These are phyloP conservation scores for Penicillium mononematosum DNA, from an alignment of 495 filamentous ascomycete species.

Conservation along the genomic window DNA sequence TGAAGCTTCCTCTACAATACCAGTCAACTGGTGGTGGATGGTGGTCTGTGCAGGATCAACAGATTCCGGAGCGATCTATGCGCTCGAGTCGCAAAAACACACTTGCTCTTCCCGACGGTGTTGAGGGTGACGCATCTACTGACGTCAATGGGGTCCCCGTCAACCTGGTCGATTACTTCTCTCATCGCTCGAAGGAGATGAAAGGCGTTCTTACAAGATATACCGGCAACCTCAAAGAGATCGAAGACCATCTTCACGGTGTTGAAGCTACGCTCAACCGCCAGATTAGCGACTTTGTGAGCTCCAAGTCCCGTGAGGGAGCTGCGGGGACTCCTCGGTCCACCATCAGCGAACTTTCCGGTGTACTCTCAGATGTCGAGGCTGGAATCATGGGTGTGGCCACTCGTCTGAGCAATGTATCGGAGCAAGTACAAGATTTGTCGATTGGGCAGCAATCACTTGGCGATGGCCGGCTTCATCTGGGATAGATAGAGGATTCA, in stretches of 20 bases:
- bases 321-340: conserved; percentile 43
- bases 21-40: conserved; percentile 51
- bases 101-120: conserved; percentile 53
- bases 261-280: conserved; percentile 69
- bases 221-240: conserved; percentile 68
- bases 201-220: conserved; percentile 62
- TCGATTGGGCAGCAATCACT: conserved; percentile 52
- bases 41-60: conserved; percentile 48
- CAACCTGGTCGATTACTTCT: conserved; percentile 75
- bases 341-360: conserved; percentile 58
- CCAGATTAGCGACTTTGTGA: conserved; percentile 66
- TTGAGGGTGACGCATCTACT: conserved; percentile 55
- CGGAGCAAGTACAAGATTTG: conserved; percentile 68
- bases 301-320: conserved; percentile 52
- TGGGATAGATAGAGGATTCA: conserved; percentile 11
- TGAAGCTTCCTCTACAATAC: conserved; percentile 72
- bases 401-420: conserved; percentile 61
- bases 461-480: conserved; percentile 30
- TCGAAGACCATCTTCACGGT: conserved; percentile 76
- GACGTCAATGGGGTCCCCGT: conserved; percentile 44
- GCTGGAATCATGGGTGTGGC: conserved; percentile 74
- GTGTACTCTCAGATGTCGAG: conserved; percentile 74
- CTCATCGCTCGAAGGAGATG: conserved; percentile 69
- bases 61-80: conserved; percentile 41
- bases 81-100: conserved; percentile 46